phyloP scores from a whole-genome alignment of 129 eudicot species.

The Flaveria trinervia region DNA sequence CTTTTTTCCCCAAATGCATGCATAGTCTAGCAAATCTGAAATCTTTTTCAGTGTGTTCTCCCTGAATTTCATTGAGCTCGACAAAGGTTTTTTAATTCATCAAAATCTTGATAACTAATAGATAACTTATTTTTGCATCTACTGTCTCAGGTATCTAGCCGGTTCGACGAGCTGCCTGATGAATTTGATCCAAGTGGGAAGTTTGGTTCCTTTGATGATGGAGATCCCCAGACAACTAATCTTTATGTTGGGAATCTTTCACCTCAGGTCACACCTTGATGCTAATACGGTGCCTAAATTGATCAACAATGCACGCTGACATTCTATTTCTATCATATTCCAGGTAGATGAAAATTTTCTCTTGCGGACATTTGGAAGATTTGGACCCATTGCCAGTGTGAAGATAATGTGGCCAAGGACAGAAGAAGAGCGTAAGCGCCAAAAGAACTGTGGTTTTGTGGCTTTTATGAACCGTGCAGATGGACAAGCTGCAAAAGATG shows the following conservation, averaged over 20 bases:
- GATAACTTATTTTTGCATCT: slow-evolving; percentile 15
- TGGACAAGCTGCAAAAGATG: slow-evolving; percentile 99
- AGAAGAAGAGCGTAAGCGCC: slow-evolving; percentile 86
- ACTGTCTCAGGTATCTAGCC: slow-evolving; percentile 61
- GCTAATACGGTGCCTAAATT: slow-evolving; percentile 6
- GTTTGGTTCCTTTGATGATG: slow-evolving; percentile 91
- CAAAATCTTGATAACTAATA: not conserved
- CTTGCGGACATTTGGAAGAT: slow-evolving; percentile 93
- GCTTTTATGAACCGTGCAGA: slow-evolving; percentile 97
- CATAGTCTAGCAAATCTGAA: not conserved
- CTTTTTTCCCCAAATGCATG: not conserved
- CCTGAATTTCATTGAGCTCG: not conserved
- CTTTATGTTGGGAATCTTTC: slow-evolving; percentile 96
- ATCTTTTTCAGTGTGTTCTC: not conserved
- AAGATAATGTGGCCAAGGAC: slow-evolving; percentile 99
- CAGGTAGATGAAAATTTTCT: slow-evolving; percentile 98
- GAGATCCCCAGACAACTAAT: slow-evolving; percentile 97
- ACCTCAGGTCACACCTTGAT: slow-evolving; percentile 66
- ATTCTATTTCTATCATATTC: slow-evolving; percentile 14
- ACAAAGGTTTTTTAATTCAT: not conserved
- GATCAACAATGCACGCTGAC: slow-evolving; percentile 8
- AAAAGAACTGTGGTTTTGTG: slow-evolving; percentile 96
- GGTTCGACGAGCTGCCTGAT: slow-evolving; percentile 97
- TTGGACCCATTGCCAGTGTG: slow-evolving; percentile 99
- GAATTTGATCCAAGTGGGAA: slow-evolving; percentile 91